These are phyloP conservation scores for Geranomyces variabilis DNA, from an alignment of 192 early-diverging fungal species.

Conservation along the genomic window DNA sequence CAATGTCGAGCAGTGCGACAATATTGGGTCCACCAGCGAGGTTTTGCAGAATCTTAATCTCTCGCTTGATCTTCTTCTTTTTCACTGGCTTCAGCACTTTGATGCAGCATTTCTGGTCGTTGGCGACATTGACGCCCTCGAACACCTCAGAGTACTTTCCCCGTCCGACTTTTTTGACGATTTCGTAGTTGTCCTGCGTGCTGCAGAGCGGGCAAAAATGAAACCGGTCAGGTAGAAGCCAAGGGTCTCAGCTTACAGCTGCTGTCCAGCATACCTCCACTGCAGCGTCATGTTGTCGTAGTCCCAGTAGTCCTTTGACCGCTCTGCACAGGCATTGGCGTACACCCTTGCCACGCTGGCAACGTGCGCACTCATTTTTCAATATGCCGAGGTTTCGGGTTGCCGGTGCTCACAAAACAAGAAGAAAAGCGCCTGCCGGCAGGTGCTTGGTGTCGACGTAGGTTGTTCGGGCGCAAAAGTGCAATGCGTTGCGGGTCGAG, in stretches of 20 bases:
- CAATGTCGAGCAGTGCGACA: constrained; percentile 89
- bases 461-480: no score
- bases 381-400: no score
- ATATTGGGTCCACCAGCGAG: constrained; percentile 93
- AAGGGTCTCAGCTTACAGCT: neutral
- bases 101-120: constrained; percentile 90
- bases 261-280: constrained; percentile 74
- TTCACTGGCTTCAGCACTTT: constrained; percentile 99
- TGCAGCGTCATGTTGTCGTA: constrained; percentile 91
- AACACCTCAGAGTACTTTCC: constrained; percentile 99
- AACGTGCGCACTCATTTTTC: no score
- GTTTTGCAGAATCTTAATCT: constrained; percentile 99
- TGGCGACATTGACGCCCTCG: constrained; percentile 93
- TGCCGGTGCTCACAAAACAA: no score
- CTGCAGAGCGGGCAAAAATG: no score
- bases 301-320: constrained; percentile 92
- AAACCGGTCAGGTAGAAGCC: neutral
- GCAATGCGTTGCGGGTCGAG: no score
- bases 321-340: constrained; percentile 81
- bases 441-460: no score
- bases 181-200: constrained; percentile 95
- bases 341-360: constrained; percentile 78
- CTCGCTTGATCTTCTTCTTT: constrained; percentile 99
- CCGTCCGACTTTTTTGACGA: constrained; percentile 95
- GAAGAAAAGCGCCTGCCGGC: no score